phyloP scores from a whole-genome alignment of 768 basidiomycete species.

The Rhizopogon roseolus region DNA sequence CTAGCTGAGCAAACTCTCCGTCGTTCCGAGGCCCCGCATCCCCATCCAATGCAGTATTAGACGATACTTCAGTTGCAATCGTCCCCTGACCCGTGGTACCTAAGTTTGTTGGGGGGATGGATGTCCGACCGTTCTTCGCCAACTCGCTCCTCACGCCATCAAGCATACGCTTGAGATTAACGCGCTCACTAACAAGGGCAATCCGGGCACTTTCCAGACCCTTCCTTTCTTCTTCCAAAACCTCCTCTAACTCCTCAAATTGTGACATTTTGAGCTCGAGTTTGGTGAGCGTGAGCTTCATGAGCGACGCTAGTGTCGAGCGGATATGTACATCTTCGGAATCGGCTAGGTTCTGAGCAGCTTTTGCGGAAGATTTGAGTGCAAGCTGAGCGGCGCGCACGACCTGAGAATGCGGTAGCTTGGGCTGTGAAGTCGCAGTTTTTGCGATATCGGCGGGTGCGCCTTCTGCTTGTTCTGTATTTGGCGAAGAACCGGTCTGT shows the following conservation, averaged over 20 bases:
- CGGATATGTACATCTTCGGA: conserved; percentile 83
- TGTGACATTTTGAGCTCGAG: conserved; percentile 93
- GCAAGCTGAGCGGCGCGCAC: conserved; percentile 83
- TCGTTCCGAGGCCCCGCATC: conserved; percentile 53
- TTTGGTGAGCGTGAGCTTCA: conserved; percentile 81
- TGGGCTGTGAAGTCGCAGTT: conserved; percentile 19
- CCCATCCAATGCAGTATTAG: conserved; percentile 40
- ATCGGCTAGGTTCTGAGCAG: conserved; percentile 73
- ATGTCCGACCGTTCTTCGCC: conserved; percentile 44
- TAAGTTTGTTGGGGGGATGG: conserved; percentile 34
- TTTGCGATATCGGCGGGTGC: conserved; percentile 28
- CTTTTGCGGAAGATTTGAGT: conserved; percentile 83
- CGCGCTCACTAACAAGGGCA: conserved; percentile 74
- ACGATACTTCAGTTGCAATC: conserved; percentile 47
- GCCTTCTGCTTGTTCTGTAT: conserved; percentile 43
- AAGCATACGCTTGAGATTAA: conserved; percentile 65
- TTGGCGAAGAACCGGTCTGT: conserved; percentile 11
- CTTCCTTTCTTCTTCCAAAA: conserved; percentile 87
- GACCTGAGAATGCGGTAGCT: conserved; percentile 68
- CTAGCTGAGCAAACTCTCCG: conserved; percentile 49
- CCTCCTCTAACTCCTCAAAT: conserved; percentile 90
- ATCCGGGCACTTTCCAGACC: conserved; percentile 79
- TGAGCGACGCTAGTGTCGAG: conserved; percentile 72
- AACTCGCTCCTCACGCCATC: conserved; percentile 66
- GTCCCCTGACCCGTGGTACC: conserved; percentile 62